These are phyloP conservation scores for Solanum pinnatisectum DNA, from an alignment of 257 asterid species.

Conservation along the genomic window DNA sequence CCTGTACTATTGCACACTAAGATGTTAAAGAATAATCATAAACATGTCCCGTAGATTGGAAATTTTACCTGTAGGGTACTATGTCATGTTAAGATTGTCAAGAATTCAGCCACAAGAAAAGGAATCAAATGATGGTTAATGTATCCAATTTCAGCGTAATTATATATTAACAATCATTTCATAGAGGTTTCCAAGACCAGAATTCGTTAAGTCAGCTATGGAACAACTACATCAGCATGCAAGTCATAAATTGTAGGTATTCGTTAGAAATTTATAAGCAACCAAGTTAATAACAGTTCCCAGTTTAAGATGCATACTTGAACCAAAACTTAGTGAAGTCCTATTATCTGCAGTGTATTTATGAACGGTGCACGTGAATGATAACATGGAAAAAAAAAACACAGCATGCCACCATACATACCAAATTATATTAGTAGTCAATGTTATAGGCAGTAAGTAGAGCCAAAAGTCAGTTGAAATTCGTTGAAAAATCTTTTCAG, in stretches of 20 bases:
- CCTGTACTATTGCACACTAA: conserved; percentile 27
- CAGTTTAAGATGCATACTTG: not conserved
- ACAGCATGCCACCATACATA: conserved; percentile 1
- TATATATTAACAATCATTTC: not conserved
- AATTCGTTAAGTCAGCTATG: not conserved
- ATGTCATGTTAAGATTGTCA: not conserved
- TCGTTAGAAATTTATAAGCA: not conserved
- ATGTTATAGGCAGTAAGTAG: not conserved
- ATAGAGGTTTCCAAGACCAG: not conserved
- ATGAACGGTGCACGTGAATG: not conserved
- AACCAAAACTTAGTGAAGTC: not conserved
- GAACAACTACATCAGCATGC: not conserved
- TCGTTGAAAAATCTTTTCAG: conserved; percentile 23
- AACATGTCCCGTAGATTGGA: conserved; percentile 19
- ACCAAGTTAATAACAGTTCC: not conserved
- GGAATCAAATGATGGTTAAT: not conserved
- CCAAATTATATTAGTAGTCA: conserved; percentile 5
- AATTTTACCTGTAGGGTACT: conserved; percentile 12
- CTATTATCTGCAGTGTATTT: not conserved
- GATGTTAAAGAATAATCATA: conserved; percentile 35
- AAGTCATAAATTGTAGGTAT: not conserved
- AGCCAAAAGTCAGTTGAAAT: conserved; percentile 10
- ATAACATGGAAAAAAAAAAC: not conserved
- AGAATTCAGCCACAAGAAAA: not conserved
- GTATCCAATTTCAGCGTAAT: not conserved